Evolutionary conservation across 768 basidiomycete species (phyloP).

Genomic region (Dendrothele bispora): DNA sequence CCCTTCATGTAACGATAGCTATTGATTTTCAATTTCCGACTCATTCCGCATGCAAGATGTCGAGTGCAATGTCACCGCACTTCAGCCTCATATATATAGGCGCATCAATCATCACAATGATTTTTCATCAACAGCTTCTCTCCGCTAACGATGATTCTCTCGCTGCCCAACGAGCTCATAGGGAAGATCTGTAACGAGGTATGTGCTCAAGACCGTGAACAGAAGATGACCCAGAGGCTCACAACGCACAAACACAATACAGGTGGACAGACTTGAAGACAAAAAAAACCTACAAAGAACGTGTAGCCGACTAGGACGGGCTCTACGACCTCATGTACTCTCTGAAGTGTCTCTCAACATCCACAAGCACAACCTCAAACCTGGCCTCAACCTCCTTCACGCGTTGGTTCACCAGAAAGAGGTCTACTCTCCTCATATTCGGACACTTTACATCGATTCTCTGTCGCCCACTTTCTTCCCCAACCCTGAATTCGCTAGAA

Average conservation of each 20-base stretch:
- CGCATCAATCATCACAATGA: too few species aligned
- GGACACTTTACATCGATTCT: not conserved
- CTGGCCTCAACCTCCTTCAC: not conserved
- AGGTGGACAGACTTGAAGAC: conserved; percentile 1
- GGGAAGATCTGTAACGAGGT: not conserved
- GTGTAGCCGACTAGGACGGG: not conserved
- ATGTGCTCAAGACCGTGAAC: too few species aligned
- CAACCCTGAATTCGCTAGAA: not conserved
- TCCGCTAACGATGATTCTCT: too few species aligned
- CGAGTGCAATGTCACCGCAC: too few species aligned
- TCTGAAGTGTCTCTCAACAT: conserved; percentile 2
- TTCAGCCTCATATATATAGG: too few species aligned
- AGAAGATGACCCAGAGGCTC: too few species aligned
- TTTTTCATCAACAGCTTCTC: too few species aligned
- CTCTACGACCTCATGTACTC: not conserved
- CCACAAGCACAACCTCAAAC: not conserved
- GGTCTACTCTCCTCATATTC: not conserved
- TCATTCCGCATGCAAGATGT: too few species aligned
- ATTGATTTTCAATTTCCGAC: too few species aligned
- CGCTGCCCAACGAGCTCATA: not conserved
- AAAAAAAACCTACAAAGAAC: conserved; percentile 2
- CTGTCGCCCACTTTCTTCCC: not conserved
- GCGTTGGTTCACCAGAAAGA: not conserved
- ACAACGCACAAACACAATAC: too few species aligned
- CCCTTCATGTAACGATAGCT: too few species aligned